A percentile compares a stretch with the other conserved stretches of the same genome.
phyloP scores from a whole-genome alignment of 2,329 filamentous ascomycete genomes.

The Cryphonectria carpinicola region DNA sequence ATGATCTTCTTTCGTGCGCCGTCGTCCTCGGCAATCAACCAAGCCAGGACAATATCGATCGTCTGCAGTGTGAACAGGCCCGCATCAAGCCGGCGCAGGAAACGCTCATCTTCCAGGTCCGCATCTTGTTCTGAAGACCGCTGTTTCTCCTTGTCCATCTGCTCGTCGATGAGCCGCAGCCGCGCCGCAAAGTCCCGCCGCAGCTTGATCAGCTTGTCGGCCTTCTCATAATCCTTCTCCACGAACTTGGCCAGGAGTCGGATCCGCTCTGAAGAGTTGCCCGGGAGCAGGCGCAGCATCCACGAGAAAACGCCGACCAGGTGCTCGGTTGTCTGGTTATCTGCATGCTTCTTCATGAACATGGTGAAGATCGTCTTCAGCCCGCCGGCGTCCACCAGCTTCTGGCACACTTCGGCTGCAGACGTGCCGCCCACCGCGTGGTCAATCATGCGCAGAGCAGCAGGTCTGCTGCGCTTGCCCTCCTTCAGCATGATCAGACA shows the following conservation, averaged over 20 bases:
- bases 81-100: constrained; percentile 77
- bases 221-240: constrained; percentile 91
- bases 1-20: constrained; percentile 71
- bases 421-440: constrained; percentile 70
- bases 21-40: constrained; percentile 87
- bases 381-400: constrained; percentile 80
- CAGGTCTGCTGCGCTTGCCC: constrained; percentile 78
- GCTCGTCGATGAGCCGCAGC: constrained; percentile 64
- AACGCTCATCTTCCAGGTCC: constrained; percentile 69
- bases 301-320: constrained; percentile 83
- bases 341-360: constrained; percentile 81
- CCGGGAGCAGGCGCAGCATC: constrained; percentile 78
- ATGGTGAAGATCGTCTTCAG: constrained; percentile 83
- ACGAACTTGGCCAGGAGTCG: constrained; percentile 91
- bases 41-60: constrained; percentile 83
- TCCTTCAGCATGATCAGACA: constrained; percentile 90
- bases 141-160: constrained; percentile 61
- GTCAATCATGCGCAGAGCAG: constrained; percentile 81
- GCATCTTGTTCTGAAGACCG: constrained; percentile 60
- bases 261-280: constrained; percentile 77
- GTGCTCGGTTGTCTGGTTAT: constrained; percentile 71
- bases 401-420: constrained; percentile 66
- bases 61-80: constrained; percentile 84
- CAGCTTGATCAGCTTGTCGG: constrained; percentile 70
- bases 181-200: constrained; percentile 71